phyloP scores from a whole-genome alignment of 345 rosid genomes.

The Syzygium oleosum region DNA sequence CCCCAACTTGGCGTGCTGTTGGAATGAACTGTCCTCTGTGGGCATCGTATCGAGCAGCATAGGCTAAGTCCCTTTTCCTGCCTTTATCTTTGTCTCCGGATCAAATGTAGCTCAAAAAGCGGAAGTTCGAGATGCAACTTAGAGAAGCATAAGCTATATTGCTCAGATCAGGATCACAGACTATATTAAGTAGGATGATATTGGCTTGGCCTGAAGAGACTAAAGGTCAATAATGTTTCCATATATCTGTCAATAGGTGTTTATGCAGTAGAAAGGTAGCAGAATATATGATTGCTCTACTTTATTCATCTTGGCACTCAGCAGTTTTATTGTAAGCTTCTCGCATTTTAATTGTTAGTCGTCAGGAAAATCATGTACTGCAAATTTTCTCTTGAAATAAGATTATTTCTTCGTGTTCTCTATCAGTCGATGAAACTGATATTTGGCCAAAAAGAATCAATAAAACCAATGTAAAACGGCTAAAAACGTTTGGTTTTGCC shows the following conservation, averaged over 20 bases:
- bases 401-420: background rate
- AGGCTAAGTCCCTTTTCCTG: background rate
- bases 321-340: background rate
- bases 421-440: background rate
- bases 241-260: background rate
- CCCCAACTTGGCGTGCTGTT: constrained; percentile 12
- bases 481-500: background rate
- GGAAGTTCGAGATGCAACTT: background rate
- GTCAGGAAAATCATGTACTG: background rate
- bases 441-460: background rate
- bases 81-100: background rate
- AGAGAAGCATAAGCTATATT: background rate
- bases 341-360: background rate
- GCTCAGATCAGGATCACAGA: background rate
- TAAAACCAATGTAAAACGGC: background rate
- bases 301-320: background rate
- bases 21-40: background rate
- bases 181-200: background rate
- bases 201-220: background rate
- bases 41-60: background rate
- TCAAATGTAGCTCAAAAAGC: background rate
- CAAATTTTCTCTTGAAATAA: background rate
- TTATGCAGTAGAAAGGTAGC: background rate
- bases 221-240: background rate
- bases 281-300: background rate